Percentiles rank a stretch among this genome's conserved stretches.
Conservation (phyloP, 768 basidiomycete genomes). For the Xerocomellus intermedius region DNA sequence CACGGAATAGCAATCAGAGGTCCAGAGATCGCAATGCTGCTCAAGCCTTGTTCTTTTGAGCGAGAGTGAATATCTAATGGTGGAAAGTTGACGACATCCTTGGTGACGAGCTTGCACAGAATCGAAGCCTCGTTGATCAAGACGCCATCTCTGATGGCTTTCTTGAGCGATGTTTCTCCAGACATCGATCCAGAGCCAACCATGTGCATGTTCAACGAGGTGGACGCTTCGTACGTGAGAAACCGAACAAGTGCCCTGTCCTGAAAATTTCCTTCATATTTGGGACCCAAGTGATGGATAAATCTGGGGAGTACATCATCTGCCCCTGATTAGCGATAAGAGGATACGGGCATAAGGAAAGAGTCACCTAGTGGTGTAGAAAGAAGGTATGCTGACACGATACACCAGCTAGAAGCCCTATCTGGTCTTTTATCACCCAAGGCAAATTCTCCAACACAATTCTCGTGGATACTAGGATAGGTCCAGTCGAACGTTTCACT, state of each 20-base stretch:
- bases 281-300: conserved; percentile 79
- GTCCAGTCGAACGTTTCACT: conserved; percentile 59
- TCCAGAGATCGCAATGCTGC: conserved; percentile 33
- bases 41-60: background rate
- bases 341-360: background rate
- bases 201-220: conserved; percentile 79
- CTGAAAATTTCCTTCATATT: conserved; percentile 75
- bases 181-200: conserved; percentile 45
- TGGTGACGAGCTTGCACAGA: conserved; percentile 40
- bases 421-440: conserved; percentile 53
- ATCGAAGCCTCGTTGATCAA: conserved; percentile 39
- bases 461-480: conserved; percentile 56
- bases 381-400: conserved; percentile 64
- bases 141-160: conserved; percentile 42
- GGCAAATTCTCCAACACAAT: conserved; percentile 40
- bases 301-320: conserved; percentile 72
- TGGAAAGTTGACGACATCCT: conserved; percentile 12
- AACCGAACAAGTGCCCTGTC: conserved; percentile 67
- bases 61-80: conserved; percentile 8
- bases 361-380: conserved; percentile 54
- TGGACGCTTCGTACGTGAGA: conserved; percentile 81
- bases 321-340: conserved; percentile 28
- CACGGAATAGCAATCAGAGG: conserved; percentile 62
- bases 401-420: conserved; percentile 52
- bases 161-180: conserved; percentile 38